Evolutionary conservation across 2,329 filamentous ascomycete genomes (phyloP), one percentile per base, ranked within the genome.

Genomic region (Lithohypha guttulata): DNA sequence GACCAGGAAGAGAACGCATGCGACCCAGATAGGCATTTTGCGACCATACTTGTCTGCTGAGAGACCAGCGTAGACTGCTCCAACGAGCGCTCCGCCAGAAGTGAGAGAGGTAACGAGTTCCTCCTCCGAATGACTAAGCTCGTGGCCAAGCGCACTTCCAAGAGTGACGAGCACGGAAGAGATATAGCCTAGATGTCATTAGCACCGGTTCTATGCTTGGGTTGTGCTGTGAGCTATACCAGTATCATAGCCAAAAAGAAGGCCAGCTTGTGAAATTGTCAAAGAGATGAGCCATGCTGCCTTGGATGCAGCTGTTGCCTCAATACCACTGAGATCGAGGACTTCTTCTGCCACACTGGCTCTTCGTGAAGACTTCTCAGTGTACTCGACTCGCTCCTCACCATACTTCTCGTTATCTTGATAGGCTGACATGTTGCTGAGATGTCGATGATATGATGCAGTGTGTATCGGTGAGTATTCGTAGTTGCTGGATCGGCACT

Each of bases 11-110:
- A 87, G 77, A 1, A 81, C 39, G 2, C 83, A 81, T 0, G 83
- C 86, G 13, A 77, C 56, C n/a, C 80, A 78, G 75, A 96, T 86
- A 4, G 81, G 71, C 32, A 77, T 66, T 14, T 84, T 68, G 18
- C 91, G 78, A 18, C 91, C 91, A 49, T 79, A 78, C 25, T 67
- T 71, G 4, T 82, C 84, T 2, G 86, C 80, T n/a, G 87, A 58
- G 0, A 85, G 83, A 0, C 87, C 89, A 5, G 84, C 79, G 2
- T 73, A 70, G 10, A 96, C 70, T 6, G 91, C 89, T 13, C 91
- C 91, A 5, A 84, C 45, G 10, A 98, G 69, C 3, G 89, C 91
- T 33, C 91, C 91, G 6, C 64, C 68, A 6, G 64, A 68, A n/a
- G 64, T 69, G 13, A 73, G 59, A 0, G 68, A 71, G 1, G 69